A percentile compares a stretch with the other conserved stretches of the same genome.
Evolutionary conservation across 2,329 filamentous ascomycete genomes (phyloP).

Genomic region (Talaromyces sp.): DNA sequence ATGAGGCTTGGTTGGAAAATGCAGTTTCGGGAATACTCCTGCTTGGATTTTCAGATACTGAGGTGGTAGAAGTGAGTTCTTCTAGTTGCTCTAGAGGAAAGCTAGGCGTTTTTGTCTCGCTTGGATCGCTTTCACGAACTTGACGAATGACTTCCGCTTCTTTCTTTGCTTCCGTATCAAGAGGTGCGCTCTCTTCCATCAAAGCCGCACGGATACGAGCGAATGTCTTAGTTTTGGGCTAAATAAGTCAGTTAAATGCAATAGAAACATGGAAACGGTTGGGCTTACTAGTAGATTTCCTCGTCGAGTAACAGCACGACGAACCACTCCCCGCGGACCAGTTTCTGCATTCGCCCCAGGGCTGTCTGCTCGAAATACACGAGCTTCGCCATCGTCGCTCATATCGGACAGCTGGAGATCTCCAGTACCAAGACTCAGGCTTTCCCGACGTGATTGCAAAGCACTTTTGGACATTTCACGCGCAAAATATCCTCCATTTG

Average conservation of each 20-base stretch:
- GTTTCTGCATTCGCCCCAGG: slow-evolving; percentile 55
- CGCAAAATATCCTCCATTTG: slow-evolving; percentile 54
- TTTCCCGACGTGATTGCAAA: slow-evolving; percentile 68
- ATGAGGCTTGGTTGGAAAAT: slow-evolving; percentile 71
- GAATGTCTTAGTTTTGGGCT: slow-evolving; percentile 97
- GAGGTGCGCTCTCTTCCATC: slow-evolving; percentile 78
- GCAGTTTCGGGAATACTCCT: slow-evolving; percentile 56
- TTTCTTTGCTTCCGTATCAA: slow-evolving; percentile 82
- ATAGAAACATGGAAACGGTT: not conserved
- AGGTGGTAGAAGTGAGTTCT: slow-evolving; percentile 35
- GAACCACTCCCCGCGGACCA: slow-evolving; percentile 69
- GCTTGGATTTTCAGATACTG: slow-evolving; percentile 24
- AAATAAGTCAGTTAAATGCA: slow-evolving; percentile 20
- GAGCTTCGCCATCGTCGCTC: slow-evolving; percentile 71
- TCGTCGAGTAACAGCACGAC: slow-evolving; percentile 76
- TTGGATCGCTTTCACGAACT: slow-evolving; percentile 81
- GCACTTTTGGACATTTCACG: slow-evolving; percentile 48
- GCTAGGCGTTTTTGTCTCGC: slow-evolving; percentile 45
- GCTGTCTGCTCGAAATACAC: slow-evolving; percentile 33
- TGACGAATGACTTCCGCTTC: slow-evolving; percentile 96
- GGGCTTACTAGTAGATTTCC: slow-evolving; percentile 78
- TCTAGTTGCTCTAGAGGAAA: slow-evolving; percentile 33
- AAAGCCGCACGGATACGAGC: slow-evolving; percentile 87
- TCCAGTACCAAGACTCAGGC: slow-evolving; percentile 84
- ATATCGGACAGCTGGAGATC: slow-evolving; percentile 77